phyloP scores from a whole-genome alignment of 495 filamentous ascomycete genomes.

The Jackrogersella minutella region DNA sequence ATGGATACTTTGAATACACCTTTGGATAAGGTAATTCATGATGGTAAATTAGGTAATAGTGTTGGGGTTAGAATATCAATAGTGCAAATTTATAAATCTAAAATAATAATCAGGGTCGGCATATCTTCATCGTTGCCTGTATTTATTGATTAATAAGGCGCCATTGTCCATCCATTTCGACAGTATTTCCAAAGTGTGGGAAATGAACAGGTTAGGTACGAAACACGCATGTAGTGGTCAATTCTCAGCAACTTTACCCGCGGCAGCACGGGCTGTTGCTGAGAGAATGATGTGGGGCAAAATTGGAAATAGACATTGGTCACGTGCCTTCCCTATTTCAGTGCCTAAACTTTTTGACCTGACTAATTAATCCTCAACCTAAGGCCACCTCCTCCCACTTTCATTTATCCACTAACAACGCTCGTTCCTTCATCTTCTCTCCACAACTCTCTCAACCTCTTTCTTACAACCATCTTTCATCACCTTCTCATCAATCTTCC shows the following conservation, averaged over 20 bases:
- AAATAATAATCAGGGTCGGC: not conserved
- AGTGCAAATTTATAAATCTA: not conserved
- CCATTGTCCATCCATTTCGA: no score
- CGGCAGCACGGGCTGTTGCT: no score
- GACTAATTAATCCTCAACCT: slow-evolving; percentile 25
- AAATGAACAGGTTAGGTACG: not conserved
- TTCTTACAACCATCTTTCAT: slow-evolving; percentile 8
- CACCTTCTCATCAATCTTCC: slow-evolving; percentile 21
- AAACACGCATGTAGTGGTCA: not conserved
- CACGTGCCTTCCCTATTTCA: not conserved
- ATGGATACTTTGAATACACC: not conserved
- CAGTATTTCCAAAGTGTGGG: no score
- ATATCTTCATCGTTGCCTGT: not conserved
- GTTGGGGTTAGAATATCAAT: not conserved
- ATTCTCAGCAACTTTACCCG: slow-evolving; percentile 5
- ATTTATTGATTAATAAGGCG: no score
- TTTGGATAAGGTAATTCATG: slow-evolving; percentile 3
- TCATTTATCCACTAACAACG: slow-evolving; percentile 17
- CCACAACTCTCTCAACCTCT: slow-evolving; percentile 13
- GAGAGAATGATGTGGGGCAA: not conserved
- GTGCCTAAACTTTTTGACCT: slow-evolving; percentile 10
- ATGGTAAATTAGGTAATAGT: slow-evolving; percentile 2
- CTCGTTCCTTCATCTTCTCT: slow-evolving; percentile 15
- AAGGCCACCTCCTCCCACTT: slow-evolving; percentile 25
- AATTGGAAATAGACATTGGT: no score